phyloP scores from a whole-genome alignment of 331 rosid species.

The Saraca asoca region DNA sequence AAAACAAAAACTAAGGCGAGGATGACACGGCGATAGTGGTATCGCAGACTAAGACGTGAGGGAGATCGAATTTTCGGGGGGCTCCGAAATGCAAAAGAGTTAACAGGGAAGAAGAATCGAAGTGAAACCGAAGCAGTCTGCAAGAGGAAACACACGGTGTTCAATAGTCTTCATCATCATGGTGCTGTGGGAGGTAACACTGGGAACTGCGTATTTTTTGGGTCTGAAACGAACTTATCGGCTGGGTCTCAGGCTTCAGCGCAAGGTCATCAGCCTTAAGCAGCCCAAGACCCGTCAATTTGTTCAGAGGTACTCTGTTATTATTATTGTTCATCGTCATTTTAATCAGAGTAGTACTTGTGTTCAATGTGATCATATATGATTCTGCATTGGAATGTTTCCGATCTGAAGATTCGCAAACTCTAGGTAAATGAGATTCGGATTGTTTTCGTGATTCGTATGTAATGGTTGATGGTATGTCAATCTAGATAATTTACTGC shows the following conservation, averaged over 20 bases:
- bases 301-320: conserved; percentile 54
- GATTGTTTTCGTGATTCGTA: neutral
- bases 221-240: conserved; percentile 80
- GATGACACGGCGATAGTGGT: too few relatives aligned
- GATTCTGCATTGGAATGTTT: too few relatives aligned
- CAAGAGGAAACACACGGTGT: conserved; percentile 2
- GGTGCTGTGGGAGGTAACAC: conserved; percentile 96
- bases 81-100: conserved; percentile 22
- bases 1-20: too few relatives aligned
- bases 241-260: conserved; percentile 74
- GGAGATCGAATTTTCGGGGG: conserved; percentile 36
- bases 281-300: conserved; percentile 68
- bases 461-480: too few relatives aligned
- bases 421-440: too few relatives aligned
- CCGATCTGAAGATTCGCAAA: too few relatives aligned
- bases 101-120: neutral
- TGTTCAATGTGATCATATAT: too few relatives aligned
- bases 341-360: too few relatives aligned
- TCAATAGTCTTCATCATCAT: conserved; percentile 39
- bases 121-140: neutral
- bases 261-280: conserved; percentile 63
- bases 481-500: too few relatives aligned
- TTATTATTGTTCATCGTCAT: too few relatives aligned
- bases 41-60: neutral
- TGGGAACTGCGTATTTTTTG: conserved; percentile 88